Conservation (phyloP, 116 monocot species). For the Trichopus zeylanicus region DNA sequence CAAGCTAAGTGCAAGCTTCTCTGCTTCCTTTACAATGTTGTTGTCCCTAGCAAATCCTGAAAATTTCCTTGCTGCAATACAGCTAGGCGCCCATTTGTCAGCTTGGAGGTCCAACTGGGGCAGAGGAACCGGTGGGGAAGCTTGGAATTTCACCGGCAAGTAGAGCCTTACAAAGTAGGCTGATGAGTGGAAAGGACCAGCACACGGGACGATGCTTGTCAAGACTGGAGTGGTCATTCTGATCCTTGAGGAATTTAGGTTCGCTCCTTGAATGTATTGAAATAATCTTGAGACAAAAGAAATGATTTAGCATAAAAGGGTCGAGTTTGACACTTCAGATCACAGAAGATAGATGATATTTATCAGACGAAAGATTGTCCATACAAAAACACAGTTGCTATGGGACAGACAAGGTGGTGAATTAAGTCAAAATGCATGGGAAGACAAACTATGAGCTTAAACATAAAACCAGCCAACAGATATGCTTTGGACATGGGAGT, state of each 20-base stretch:
- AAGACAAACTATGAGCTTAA: no score
- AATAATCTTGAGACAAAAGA: slow-evolving; percentile 46
- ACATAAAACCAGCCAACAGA: no score
- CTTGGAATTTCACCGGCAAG: slow-evolving; percentile 56
- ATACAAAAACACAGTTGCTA: no score
- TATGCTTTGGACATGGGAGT: no score
- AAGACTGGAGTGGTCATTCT: slow-evolving; percentile 69
- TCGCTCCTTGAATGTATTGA: slow-evolving; percentile 80
- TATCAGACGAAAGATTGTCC: no score
- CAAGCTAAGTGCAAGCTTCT: slow-evolving; percentile 66
- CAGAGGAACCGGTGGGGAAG: slow-evolving; percentile 61
- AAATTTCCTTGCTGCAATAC: slow-evolving; percentile 61
- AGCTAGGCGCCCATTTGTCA: slow-evolving; percentile 40
- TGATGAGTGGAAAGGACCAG: slow-evolving; percentile 74
- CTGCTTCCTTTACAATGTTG: slow-evolving; percentile 71
- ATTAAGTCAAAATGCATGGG: no score
- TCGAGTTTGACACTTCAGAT: not conserved
- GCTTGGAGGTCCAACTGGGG: slow-evolving; percentile 61
- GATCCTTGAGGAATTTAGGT: slow-evolving; percentile 61
- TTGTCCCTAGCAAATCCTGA: slow-evolving; percentile 66
- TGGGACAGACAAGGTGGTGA: no score
- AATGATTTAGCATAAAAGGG: not conserved
- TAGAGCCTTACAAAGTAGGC: slow-evolving; percentile 55
- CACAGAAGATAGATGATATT: not conserved
- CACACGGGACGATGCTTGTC: slow-evolving; percentile 63